Evolutionary conservation across 2,329 filamentous ascomycete species (phyloP).

Genomic region (Torrubiellomyces zombiae): DNA sequence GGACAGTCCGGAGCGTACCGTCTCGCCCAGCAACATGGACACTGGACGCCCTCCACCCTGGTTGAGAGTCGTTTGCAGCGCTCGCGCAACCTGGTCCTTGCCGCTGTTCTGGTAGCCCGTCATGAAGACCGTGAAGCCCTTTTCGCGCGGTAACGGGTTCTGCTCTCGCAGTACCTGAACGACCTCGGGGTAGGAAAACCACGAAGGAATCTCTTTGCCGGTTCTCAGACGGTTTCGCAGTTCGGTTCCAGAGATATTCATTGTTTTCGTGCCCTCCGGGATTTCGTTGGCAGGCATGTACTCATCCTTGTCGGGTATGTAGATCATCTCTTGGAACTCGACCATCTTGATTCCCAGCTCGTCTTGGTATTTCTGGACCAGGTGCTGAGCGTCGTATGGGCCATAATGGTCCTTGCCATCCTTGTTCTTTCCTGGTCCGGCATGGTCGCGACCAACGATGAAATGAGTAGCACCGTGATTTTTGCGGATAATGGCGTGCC

Average conservation of each 20-base stretch:
- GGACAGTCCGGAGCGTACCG: conserved; percentile 81
- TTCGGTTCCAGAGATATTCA: conserved; percentile 79
- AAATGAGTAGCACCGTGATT: conserved; percentile 99
- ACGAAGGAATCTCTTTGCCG: conserved; percentile 89
- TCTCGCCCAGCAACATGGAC: conserved; percentile 88
- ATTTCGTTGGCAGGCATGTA: conserved; percentile 91
- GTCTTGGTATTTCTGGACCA: conserved; percentile 88
- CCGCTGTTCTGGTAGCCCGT: conserved; percentile 93
- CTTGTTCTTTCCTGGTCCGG: conserved; percentile 95
- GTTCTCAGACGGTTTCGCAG: conserved; percentile 81
- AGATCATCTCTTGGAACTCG: conserved; percentile 99
- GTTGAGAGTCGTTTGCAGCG: conserved; percentile 91
- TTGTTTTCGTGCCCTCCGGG: conserved; percentile 62
- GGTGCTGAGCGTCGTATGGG: conserved; percentile 90
- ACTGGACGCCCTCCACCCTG: conserved; percentile 93
- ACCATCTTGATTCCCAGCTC: conserved; percentile 98
- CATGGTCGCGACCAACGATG: conserved; percentile 96
- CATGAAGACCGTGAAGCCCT: conserved; percentile 97
- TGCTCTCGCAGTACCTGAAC: conserved; percentile 92
- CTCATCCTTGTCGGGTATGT: conserved; percentile 92
- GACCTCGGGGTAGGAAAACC: conserved; percentile 99
- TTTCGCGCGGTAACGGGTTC: conserved; percentile 75
- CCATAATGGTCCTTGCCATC: conserved; percentile 95
- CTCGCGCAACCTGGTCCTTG: conserved; percentile 92
- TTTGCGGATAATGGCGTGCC: conserved; percentile 99